A percentile compares a stretch with the other conserved stretches of the same genome.
These are phyloP conservation scores for Ambrosia artemisiifolia DNA, from an alignment of 129 eudicot genomes.

Conservation along the genomic window DNA sequence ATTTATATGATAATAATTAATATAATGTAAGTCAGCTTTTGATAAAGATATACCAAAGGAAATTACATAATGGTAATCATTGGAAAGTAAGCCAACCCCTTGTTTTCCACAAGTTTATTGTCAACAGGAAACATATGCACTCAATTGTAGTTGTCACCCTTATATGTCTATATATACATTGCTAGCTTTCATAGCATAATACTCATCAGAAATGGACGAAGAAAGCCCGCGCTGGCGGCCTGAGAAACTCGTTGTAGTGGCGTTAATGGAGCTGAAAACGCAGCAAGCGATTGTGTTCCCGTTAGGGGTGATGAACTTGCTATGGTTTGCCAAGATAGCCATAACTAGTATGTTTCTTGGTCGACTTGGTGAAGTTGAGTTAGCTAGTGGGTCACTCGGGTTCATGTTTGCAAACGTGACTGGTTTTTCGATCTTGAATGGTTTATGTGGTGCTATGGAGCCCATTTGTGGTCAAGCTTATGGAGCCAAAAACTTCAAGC, in stretches of 20 bases:
- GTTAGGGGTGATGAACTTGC: constrained; percentile 60
- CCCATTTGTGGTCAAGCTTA: constrained; percentile 94
- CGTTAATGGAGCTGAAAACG: constrained; percentile 51
- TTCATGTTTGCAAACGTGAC: constrained; percentile 83
- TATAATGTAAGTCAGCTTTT: neutral
- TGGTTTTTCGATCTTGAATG: constrained; percentile 72
- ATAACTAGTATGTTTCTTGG: constrained; percentile 89
- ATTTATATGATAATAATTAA: neutral
- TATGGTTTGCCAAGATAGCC: constrained; percentile 66
- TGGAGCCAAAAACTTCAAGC: constrained; percentile 78
- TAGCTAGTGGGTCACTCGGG: constrained; percentile 82
- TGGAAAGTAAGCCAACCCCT: constrained; percentile 12
- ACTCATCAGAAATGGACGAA: constrained; percentile 27
- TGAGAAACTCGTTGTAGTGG: constrained; percentile 11
- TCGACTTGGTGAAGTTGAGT: constrained; percentile 72
- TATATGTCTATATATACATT: neutral
- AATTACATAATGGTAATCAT: neutral
- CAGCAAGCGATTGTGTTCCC: constrained; percentile 63
- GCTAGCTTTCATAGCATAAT: constrained; percentile 8
- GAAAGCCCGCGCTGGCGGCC: constrained; percentile 21
- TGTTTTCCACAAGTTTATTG: neutral
- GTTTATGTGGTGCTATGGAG: constrained; percentile 83
- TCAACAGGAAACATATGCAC: constrained; percentile 44
- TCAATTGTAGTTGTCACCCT: constrained; percentile 15
- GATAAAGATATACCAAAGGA: neutral